Conservation (phyloP, 345 rosid species). For the Syzygium aromaticum region DNA sequence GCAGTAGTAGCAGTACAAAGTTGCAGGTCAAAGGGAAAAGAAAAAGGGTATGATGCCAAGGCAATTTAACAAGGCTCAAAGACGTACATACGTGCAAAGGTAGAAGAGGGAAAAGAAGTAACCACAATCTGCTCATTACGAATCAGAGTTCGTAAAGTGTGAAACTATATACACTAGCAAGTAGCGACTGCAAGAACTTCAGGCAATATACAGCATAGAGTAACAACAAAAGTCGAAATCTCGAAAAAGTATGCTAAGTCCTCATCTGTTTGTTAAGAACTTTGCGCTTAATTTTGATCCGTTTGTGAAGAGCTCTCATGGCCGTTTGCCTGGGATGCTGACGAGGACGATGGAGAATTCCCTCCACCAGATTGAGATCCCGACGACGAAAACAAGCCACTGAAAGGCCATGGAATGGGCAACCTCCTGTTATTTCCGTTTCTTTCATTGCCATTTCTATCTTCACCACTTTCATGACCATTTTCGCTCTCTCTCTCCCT, state of each 20-base stretch:
- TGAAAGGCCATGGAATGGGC: slow-evolving; percentile 75
- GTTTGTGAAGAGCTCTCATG: slow-evolving; percentile 24
- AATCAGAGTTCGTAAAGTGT: neutral
- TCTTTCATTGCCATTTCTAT: slow-evolving; percentile 41
- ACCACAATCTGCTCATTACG: neutral
- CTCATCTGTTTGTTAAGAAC: neutral
- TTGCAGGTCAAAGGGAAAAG: neutral
- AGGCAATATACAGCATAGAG: neutral
- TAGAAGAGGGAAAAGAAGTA: neutral
- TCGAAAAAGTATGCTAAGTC: neutral
- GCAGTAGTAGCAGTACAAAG: neutral
- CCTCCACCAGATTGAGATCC: slow-evolving; percentile 35
- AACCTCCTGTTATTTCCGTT: slow-evolving; percentile 62
- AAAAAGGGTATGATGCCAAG: neutral
- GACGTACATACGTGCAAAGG: neutral
- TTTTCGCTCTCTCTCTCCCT: slow-evolving; percentile 1
- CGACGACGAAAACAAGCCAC: slow-evolving; percentile 59
- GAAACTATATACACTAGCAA: slow-evolving; percentile 2
- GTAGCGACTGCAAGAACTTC: neutral
- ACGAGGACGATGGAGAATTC: slow-evolving; percentile 29
- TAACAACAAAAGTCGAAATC: neutral
- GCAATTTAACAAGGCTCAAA: neutral
- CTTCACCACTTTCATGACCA: slow-evolving; percentile 26
- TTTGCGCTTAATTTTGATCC: slow-evolving; percentile 8
- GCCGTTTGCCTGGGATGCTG: slow-evolving; percentile 15